Evolutionary conservation across 257 asterid species (phyloP).

Genomic region (Thymus mandschuricus): DNA sequence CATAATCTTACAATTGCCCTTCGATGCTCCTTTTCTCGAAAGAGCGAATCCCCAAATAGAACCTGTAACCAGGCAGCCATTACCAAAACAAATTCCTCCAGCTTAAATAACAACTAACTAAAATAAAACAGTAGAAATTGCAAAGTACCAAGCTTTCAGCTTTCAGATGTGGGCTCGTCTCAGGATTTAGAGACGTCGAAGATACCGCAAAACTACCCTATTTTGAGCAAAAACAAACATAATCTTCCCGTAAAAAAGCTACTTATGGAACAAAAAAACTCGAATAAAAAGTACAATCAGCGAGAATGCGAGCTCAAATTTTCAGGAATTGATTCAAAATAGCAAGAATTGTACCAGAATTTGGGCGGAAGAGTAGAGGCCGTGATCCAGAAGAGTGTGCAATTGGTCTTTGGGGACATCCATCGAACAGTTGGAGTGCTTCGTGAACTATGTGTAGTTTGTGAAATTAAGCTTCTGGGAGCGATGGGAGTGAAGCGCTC

Average conservation of each 20-base stretch:
- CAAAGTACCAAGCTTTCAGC: conserved; percentile 85
- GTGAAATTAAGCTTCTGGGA: conserved; percentile 9
- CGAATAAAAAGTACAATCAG: neutral
- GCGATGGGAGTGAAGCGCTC: conserved; percentile 38
- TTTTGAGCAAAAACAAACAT: conserved; percentile 24
- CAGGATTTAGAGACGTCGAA: conserved; percentile 66
- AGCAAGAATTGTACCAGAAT: conserved; percentile 57
- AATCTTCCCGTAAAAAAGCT: conserved; percentile 1
- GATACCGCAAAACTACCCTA: conserved; percentile 95
- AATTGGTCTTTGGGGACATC: conserved; percentile 86
- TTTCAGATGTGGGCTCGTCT: conserved; percentile 74
- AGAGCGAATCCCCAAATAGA: conserved; percentile 77
- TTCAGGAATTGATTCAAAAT: conserved; percentile 2
- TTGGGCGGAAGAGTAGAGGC: conserved; percentile 85
- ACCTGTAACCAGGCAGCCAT: conserved; percentile 52
- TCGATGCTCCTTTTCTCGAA: conserved; percentile 72
- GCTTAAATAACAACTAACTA: conserved; percentile 13
- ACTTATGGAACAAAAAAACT: neutral
- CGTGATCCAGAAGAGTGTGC: conserved; percentile 71
- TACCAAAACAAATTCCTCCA: conserved; percentile 27
- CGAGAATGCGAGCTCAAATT: conserved; percentile 20
- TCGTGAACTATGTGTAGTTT: conserved; percentile 21
- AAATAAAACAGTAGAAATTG: neutral
- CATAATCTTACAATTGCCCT: conserved; percentile 80
- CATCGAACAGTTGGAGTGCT: conserved; percentile 53